phyloP scores from a whole-genome alignment of 495 filamentous ascomycete species.

The Talaromyces trachyspermus region DNA sequence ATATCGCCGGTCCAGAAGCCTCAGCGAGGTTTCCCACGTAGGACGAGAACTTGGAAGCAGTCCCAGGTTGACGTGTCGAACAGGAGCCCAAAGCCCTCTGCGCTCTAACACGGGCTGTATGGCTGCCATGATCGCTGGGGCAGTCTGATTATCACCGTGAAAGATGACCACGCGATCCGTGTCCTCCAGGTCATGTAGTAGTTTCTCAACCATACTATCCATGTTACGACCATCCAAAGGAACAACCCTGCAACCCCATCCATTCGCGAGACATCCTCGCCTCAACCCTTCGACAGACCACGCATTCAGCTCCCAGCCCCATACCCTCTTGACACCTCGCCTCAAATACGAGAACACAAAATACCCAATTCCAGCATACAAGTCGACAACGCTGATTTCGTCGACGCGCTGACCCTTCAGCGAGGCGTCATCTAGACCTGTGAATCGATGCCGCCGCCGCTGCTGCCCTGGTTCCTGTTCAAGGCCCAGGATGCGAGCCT shows the following conservation, averaged over 20 bases:
- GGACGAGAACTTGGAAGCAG: conserved; percentile 61
- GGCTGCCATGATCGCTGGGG: conserved; percentile 36
- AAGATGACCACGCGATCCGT: conserved; percentile 54
- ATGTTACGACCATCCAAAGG: conserved; percentile 20
- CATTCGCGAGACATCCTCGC: conserved; percentile 61
- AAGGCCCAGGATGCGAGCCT: conserved; percentile 56
- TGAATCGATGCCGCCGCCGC: too few species aligned
- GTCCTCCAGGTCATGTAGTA: conserved; percentile 23
- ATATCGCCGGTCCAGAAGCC: conserved; percentile 39
- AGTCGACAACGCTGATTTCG: conserved; percentile 58
- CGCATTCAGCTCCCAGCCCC: conserved; percentile 84
- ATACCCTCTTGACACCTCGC: conserved; percentile 59
- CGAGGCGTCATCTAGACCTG: conserved; percentile 21
- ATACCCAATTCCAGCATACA: conserved; percentile 91
- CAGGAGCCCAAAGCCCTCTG: conserved; percentile 22
- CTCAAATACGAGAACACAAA: conserved; percentile 75
- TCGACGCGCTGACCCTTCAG: conserved; percentile 18
- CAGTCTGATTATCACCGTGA: conserved; percentile 58
- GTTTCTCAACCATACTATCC: conserved; percentile 19
- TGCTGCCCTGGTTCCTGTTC: too few species aligned
- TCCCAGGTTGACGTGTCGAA: conserved; percentile 74
- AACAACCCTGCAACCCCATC: conserved; percentile 52
- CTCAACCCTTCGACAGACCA: conserved; percentile 80
- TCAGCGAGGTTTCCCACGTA: conserved; percentile 61
- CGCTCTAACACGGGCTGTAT: conserved; percentile 18